Evolutionary conservation across 306 rosid species (phyloP), one percentile per base, ranked within the genome.

Genomic region (Glycine soja): DNA sequence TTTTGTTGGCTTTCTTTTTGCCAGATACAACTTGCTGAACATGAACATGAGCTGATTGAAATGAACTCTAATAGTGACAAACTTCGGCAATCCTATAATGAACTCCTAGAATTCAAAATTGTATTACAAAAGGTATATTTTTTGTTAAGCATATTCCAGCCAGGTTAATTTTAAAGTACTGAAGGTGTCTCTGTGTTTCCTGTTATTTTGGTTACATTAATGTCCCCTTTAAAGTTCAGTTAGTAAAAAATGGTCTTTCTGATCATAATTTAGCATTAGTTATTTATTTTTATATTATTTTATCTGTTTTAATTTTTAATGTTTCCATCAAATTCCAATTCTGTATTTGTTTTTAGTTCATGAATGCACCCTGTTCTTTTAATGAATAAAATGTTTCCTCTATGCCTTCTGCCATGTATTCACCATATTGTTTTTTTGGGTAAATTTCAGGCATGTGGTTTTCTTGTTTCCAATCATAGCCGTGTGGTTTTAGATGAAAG

Each of bases 71-170:
- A 96, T 77, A 83, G 98, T 50, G 99, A 96, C 83, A 92, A 88
- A 77, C 97, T 96, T 74, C 93, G 65, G 43, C 98, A 88, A 81
- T 93, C 99, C 67, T 96, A 88, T 84, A 96, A 96, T 73, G 99
- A 96, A 89, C 99, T 96, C 77, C 72, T 96, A 57, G 99, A 96
- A 78, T 96, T 93, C 93, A 93, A 93, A 91, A 92, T 93, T 88
- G 98, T 96, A 80, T 81, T 96, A 83, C 93, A 93, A 79, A 90
- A 93, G 99, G 99, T 93, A 90, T 16, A 78, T 66, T 69, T 65
- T 56, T 40, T 68, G 80, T 73, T 61, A 32, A 75, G 69, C 52
- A 30, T 84, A 84, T 75, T 63, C 72, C 68, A 38, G 42, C 30
- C 30, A 24, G 30, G 68, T 77, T 51, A 52, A 8, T 57, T 34